A percentile compares a stretch with the other conserved stretches of the same genome.
These are phyloP conservation scores for Cardamine occulta DNA, from an alignment of 345 rosid genomes.

Conservation along the genomic window DNA sequence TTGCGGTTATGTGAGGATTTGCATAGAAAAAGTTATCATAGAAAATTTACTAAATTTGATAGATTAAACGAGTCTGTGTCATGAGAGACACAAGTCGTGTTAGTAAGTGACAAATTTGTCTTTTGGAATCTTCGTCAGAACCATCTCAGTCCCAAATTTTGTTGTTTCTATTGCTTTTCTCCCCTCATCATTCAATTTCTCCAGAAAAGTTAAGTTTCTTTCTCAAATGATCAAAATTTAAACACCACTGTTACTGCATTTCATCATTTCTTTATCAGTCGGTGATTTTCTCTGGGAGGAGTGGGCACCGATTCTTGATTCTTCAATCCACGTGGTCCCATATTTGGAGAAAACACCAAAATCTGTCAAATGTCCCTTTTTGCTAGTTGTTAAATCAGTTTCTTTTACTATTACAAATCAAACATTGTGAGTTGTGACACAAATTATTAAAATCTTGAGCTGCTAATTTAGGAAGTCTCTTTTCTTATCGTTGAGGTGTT, in stretches of 20 bases:
- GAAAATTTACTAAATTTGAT: constrained; percentile 33
- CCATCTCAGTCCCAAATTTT: background rate
- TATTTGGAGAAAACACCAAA: constrained; percentile 52
- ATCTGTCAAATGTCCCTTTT: constrained; percentile 49
- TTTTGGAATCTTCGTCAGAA: constrained; percentile 42
- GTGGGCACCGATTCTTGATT: constrained; percentile 58
- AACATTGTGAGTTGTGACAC: background rate
- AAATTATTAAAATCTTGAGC: background rate
- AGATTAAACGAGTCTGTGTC: background rate
- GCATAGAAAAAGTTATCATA: background rate
- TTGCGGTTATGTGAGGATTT: constrained; percentile 1
- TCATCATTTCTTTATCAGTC: constrained; percentile 19
- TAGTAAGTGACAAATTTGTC: constrained; percentile 34
- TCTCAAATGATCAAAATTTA: constrained; percentile 39
- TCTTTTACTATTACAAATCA: background rate
- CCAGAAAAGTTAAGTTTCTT: background rate
- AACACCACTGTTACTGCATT: constrained; percentile 34
- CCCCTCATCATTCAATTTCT: constrained; percentile 27
- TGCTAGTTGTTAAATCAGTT: constrained; percentile 32
- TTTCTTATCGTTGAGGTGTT: constrained; percentile 16
- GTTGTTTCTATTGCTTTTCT: constrained; percentile 30
- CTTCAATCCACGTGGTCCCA: constrained; percentile 61
- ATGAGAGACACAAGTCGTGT: constrained; percentile 49
- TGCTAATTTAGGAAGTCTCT: constrained; percentile 19
- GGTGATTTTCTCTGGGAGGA: constrained; percentile 39